Evolutionary conservation across 495 filamentous ascomycete genomes (phyloP).

Genomic region (Annulohypoxylon maeteangense): DNA sequence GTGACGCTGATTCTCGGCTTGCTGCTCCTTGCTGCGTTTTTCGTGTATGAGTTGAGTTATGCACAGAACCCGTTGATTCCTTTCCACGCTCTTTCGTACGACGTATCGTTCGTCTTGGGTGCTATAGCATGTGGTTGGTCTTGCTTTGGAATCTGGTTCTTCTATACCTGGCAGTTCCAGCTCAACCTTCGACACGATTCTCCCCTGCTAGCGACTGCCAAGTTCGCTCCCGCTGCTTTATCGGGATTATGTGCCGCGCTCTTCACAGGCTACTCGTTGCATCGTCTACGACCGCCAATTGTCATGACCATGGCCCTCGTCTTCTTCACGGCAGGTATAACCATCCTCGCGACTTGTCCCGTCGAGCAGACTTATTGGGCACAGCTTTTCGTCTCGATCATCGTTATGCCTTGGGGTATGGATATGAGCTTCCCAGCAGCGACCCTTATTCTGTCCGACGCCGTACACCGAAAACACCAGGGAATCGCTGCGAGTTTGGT

Average conservation of each 20-base stretch:
- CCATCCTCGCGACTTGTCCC: slow-evolving; percentile 60
- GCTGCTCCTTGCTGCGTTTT: slow-evolving; percentile 61
- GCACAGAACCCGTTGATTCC: slow-evolving; percentile 65
- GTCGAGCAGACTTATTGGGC: slow-evolving; percentile 59
- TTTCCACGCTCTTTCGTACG: slow-evolving; percentile 57
- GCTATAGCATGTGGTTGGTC: slow-evolving; percentile 69
- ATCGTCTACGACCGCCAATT: slow-evolving; percentile 51
- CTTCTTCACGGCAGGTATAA: slow-evolving; percentile 58
- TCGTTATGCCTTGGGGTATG: slow-evolving; percentile 67
- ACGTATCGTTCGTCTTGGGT: slow-evolving; percentile 64
- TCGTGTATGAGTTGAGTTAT: slow-evolving; percentile 58
- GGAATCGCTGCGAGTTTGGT: slow-evolving; percentile 58
- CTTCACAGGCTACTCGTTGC: slow-evolving; percentile 59
- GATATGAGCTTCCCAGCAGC: slow-evolving; percentile 56
- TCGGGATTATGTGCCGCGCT: slow-evolving; percentile 62
- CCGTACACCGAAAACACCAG: slow-evolving; percentile 54
- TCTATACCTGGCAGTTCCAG: slow-evolving; percentile 66
- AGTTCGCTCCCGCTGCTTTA: slow-evolving; percentile 56
- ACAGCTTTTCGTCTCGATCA: slow-evolving; percentile 56
- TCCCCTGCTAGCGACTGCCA: slow-evolving; percentile 59
- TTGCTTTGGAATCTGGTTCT: slow-evolving; percentile 70
- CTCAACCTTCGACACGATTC: slow-evolving; percentile 56
- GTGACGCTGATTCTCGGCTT: slow-evolving; percentile 66
- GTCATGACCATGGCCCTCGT: slow-evolving; percentile 63
- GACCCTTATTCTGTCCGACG: slow-evolving; percentile 55